Conservation (phyloP, 352 stramenopile species). For the Phytophthora meadii region DNA sequence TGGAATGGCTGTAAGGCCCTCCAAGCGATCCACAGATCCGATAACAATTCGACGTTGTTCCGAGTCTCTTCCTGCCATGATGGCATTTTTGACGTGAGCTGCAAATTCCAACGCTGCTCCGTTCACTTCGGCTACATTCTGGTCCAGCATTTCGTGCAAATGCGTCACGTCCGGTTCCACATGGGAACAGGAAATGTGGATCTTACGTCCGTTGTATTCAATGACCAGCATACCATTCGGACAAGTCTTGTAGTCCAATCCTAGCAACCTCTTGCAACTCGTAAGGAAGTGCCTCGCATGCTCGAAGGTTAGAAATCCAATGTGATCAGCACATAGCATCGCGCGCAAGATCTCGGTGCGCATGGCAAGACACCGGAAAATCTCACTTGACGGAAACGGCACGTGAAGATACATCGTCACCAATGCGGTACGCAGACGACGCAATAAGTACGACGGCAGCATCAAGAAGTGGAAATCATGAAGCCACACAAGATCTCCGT, state of each 20-base stretch:
- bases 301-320: constrained; percentile 95
- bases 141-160: constrained; percentile 70
- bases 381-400: constrained; percentile 98
- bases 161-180: constrained; percentile 93
- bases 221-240: constrained; percentile 91
- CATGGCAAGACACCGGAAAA: constrained; percentile 95
- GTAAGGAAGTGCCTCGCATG: constrained; percentile 94
- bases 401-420: constrained; percentile 98
- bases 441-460: constrained; percentile 95
- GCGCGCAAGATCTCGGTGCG: constrained; percentile 91
- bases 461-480: constrained; percentile 99
- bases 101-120: constrained; percentile 33
- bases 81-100: constrained; percentile 51
- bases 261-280: constrained; percentile 93
- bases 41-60: constrained; percentile 68
- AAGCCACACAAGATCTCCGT: constrained; percentile 95
- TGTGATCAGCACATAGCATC: constrained; percentile 92
- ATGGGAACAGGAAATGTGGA: constrained; percentile 97
- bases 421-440: constrained; percentile 90
- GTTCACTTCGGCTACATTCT: constrained; percentile 44
- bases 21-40: constrained; percentile 94
- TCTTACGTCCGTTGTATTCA: constrained; percentile 96
- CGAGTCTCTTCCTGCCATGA: constrained; percentile 29
- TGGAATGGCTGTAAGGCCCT: constrained; percentile 96
- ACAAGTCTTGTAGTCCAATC: constrained; percentile 93